Percentiles rank a stretch among this genome's conserved stretches.
phyloP scores from a whole-genome alignment of 2,329 filamentous ascomycete genomes.

The Pseudogymnoascus sp. region DNA sequence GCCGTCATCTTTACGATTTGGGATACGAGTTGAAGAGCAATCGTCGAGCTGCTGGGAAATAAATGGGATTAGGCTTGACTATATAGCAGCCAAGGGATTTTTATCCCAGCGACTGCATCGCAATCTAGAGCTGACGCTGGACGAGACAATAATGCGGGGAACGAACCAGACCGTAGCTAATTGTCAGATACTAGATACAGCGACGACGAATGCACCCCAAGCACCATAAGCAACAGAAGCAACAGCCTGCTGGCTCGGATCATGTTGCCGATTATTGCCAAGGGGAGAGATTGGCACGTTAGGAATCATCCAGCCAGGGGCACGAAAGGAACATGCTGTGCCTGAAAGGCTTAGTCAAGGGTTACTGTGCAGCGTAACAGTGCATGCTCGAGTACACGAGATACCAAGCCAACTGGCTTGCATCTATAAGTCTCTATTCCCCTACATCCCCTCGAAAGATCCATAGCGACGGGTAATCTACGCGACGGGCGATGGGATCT shows the following conservation, averaged over 20 bases:
- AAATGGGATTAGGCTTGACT: background rate
- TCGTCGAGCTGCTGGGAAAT: slow-evolving; percentile 1
- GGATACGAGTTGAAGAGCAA: background rate
- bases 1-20: background rate
- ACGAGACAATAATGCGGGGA: slow-evolving; percentile 5
- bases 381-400: background rate
- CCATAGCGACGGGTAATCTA: background rate
- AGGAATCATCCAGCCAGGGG: background rate
- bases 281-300: background rate
- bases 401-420: no score
- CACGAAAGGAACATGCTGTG: background rate
- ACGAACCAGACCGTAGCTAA: background rate
- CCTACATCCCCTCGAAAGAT: background rate
- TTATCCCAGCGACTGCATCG: background rate
- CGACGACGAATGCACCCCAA: background rate
- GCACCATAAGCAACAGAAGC: background rate
- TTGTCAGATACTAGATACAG: background rate
- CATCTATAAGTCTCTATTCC: background rate
- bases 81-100: slow-evolving; percentile 6
- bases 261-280: background rate
- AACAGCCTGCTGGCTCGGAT: slow-evolving; percentile 1
- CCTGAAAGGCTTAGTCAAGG: background rate
- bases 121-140: background rate
- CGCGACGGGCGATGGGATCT: background rate
- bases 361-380: background rate